Evolutionary conservation across 164 flowering plant genomes (phyloP), one percentile per base, ranked within the genome.

Genomic region (Aristolochia fimbriata): DNA sequence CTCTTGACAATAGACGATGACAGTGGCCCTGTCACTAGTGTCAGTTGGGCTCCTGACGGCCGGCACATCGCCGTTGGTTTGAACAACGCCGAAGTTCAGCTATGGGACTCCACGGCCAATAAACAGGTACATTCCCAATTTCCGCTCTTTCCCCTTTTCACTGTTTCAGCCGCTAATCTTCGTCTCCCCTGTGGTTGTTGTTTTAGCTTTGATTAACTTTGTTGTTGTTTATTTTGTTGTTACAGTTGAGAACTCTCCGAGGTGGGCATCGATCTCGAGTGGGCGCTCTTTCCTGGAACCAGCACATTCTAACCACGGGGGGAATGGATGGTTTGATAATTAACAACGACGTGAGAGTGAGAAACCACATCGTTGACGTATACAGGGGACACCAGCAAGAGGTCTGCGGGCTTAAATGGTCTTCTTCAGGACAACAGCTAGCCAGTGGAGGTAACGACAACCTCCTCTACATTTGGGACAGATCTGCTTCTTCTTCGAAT

Each of bases 361-460:
- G 88, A 62, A 61, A 69, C 6, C 84, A 78, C 56, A 67, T 83
- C 33, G 76, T 81, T 9, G 81, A 73, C 23, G 76, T 78, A 20
- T 83, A 78, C 62, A 69, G 68, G 49, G 88, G 88, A 27, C 88
- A 83, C 54, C 69, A 66, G 16, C 82, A 76, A 62, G 88, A 81
- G 62, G 84, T 83, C 10, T 83, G 88, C 58, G 88, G 88, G 47
- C 63, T 83, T 1, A 81, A 81, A 64, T 83, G n/a, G n/a, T n/a
- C n/a, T n/a, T n/a, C n/a, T n/a, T n/a, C n/a, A n/a, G n/a, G n/a
- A n/a, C n/a, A n/a, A 56, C 88, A 81, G 49, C 51, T 83, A 30
- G 88, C 88, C 1, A 83, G 84, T 22, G 88, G 88, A n/a, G 88
- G 85, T 9, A 83, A 83, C 60, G 88, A 83, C 52, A 83, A 80